Base-by-base conservation (phyloP, 441 rosid genomes). In the Daphne laureola region DNA sequence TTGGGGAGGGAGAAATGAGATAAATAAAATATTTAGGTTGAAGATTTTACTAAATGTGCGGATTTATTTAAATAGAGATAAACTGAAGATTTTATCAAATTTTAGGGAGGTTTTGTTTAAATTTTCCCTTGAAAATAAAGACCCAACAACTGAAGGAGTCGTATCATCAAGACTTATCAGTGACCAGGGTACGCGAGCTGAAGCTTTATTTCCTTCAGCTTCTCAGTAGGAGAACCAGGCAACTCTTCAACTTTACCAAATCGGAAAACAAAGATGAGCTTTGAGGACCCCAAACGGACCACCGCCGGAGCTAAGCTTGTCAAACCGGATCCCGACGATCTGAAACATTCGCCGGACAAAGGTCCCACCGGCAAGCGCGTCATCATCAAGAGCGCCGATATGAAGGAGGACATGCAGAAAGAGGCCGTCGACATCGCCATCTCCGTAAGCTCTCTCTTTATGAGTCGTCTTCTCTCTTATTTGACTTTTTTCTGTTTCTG, bases 381-480 rank as follows among this genome's bases (percentile, higher is more conserved):
- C 74, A 61, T 75, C 63, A 73, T 93, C 64, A 93, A 90, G 75
- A 93, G 92, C 72, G 97, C 97, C 64, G 99, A 93, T 76, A 93
- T 93, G 99, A 93, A 85, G 67, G 97, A 90, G 0, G 95, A 83
- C 61, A 66, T 87, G 93, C 99, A 93, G 72, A 85, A 79, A 50
- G 99, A 93, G 45, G 99, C 97, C 25, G 67, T 93, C 50, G 89
- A 87, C 6, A 79, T 93, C 56, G 91, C 99, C 55, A 65, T 83
- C 63, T 70, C 84, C 18, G 99, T 93, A 62, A 68, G 12, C 41
- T 43, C 61, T 42, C 50, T 57, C 54, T 18, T 51, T 25, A 46
- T 54, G 25, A 49, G 35, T 40, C 42, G 49, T 7, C 46, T 6
- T 13, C 11, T 12, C 14, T 40, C 38, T 21, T 21, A 0, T 21